phyloP scores from a whole-genome alignment of 441 rosid genomes.

The Hura crepitans region DNA sequence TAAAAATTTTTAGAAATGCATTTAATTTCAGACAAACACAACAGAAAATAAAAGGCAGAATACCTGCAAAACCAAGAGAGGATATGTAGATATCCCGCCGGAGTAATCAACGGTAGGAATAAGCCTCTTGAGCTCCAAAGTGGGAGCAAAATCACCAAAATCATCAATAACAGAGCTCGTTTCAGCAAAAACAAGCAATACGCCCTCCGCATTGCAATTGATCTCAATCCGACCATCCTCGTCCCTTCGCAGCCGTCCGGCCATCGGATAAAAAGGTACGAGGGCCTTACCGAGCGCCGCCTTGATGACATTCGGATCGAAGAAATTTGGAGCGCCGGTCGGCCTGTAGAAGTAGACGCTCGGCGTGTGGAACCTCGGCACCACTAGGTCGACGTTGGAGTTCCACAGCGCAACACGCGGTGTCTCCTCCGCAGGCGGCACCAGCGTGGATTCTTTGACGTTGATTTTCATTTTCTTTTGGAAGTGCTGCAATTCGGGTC shows the following conservation, averaged over 20 bases:
- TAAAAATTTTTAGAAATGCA: no score
- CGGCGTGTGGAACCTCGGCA: slow-evolving; percentile 86
- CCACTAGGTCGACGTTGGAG: slow-evolving; percentile 81
- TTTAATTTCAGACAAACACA: no score
- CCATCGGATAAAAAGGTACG: slow-evolving; percentile 89
- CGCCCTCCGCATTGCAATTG: slow-evolving; percentile 74
- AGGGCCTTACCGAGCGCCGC: slow-evolving; percentile 67
- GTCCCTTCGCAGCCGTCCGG: slow-evolving; percentile 72
- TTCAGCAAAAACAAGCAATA: slow-evolving; percentile 70
- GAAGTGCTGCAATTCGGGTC: neutral
- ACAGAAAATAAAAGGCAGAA: no score
- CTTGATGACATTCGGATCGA: slow-evolving; percentile 54
- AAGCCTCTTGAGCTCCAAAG: slow-evolving; percentile 41
- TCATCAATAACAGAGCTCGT: slow-evolving; percentile 59
- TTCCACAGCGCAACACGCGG: slow-evolving; percentile 61
- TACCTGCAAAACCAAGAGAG: slow-evolving; percentile 91
- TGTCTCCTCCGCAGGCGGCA: slow-evolving; percentile 63
- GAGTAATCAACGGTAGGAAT: slow-evolving; percentile 83
- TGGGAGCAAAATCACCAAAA: slow-evolving; percentile 1
- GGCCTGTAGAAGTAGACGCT: slow-evolving; percentile 91
- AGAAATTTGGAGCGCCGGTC: slow-evolving; percentile 51
- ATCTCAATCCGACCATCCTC: slow-evolving; percentile 92
- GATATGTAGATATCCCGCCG: slow-evolving; percentile 54
- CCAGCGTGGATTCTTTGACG: slow-evolving; percentile 66
- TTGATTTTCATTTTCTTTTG: slow-evolving; percentile 37